A percentile compares a stretch with the other conserved stretches of the same genome.
phyloP scores from a whole-genome alignment of 176 grass and related monocot genomes.

The Eleusine indica region DNA sequence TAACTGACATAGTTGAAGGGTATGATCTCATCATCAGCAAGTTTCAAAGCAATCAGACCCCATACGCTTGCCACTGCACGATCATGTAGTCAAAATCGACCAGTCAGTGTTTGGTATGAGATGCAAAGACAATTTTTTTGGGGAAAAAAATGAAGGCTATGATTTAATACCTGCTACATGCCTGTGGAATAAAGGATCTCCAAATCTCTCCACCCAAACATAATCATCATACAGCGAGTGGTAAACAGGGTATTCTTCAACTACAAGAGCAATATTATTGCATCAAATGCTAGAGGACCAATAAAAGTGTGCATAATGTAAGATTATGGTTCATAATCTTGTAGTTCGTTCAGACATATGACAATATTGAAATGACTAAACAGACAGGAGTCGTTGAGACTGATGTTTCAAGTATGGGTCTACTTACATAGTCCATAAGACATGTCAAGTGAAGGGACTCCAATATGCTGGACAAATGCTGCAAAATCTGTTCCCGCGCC shows the following conservation, averaged over 20 bases:
- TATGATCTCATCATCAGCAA: constrained; percentile 87
- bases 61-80: constrained; percentile 74
- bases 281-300: constrained; percentile 12
- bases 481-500: constrained; percentile 84
- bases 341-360: not conserved
- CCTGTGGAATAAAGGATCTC: constrained; percentile 83
- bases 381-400: not conserved
- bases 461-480: constrained; percentile 86
- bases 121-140: not conserved
- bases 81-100: constrained; percentile 14
- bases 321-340: not conserved
- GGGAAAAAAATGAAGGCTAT: not conserved
- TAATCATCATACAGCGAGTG: constrained; percentile 89
- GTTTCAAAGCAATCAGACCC: constrained; percentile 86
- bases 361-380: not conserved
- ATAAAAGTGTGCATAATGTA: not conserved
- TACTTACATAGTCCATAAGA: constrained; percentile 73
- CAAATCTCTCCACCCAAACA: constrained; percentile 85
- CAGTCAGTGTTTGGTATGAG: not conserved
- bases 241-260: constrained; percentile 72
- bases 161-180: constrained; percentile 76
- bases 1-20: constrained; percentile 81
- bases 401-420: constrained; percentile 4
- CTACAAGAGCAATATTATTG: constrained; percentile 41
- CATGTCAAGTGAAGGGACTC: constrained; percentile 85